Evolutionary conservation across 345 rosid species (phyloP), one percentile per base, ranked within the genome.

Genomic region (Lepidium africanum): DNA sequence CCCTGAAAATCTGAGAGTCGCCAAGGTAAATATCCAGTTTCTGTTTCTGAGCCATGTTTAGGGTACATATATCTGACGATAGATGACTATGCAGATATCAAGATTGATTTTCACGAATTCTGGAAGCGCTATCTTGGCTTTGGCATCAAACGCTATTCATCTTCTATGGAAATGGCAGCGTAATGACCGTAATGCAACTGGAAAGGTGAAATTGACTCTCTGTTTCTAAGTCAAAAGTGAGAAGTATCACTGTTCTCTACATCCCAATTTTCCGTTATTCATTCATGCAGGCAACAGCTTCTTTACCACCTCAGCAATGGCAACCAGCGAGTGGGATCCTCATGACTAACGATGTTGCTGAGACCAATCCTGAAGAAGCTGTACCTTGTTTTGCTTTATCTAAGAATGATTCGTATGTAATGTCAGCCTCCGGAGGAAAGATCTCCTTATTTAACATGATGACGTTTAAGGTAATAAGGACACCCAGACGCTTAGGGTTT

Each of bases 91-190:
- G 66, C 92, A 93, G 98, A 90, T 93, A 81, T 90, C 98, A 71
- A 88, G 97, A 84, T 78, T 93, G 69, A 93, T 90, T 67, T 93
- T 88, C 77, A 93, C 98, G 42, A 93, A 93, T 80, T 90, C 97
- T 30, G 98, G 98, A 47, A 82, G 76, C 71, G 97, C 97, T 57
- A 84, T 93, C 69, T 82, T 93, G 82, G 98, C 98, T 54, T 80
- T 93, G 75, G 96, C 96, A 65, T 85, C 98, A 68, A 93, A 93
- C 63, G 98, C 97, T 16, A 75, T 85, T 73, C 98, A 93, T 76
- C 78, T 90, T 57, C 81, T 93, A 41, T 93, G 98, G 98, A 93
- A 88, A 76, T 93, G 98, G 98, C 98, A 88, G 70, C 84, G 96
- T 45, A 90, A 66, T 50, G 98, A 93, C 4, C 94, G 94, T 9